A percentile compares a stretch with the other conserved stretches of the same genome.
Conservation (phyloP, 2,329 filamentous ascomycete species). For the Colletotrichum eleusines region DNA sequence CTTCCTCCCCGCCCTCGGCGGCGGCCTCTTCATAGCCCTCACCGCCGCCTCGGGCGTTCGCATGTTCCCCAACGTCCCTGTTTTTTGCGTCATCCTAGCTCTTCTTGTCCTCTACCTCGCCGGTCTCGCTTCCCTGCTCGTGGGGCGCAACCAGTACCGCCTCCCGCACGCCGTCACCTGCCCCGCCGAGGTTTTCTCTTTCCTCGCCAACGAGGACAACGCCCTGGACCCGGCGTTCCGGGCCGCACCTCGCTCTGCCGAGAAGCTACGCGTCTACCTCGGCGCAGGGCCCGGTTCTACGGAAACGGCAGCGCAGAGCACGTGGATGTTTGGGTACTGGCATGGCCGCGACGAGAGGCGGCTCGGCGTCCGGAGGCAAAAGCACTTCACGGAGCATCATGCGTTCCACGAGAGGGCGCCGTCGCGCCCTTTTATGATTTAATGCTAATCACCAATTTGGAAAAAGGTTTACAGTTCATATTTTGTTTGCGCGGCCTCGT, state of each 20-base stretch:
- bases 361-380: slow-evolving; percentile 54
- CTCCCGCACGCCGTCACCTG: slow-evolving; percentile 81
- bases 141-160: slow-evolving; percentile 69
- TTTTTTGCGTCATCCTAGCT: slow-evolving; percentile 78
- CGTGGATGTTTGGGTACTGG: slow-evolving; percentile 64
- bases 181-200: slow-evolving; percentile 82
- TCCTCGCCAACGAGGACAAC: slow-evolving; percentile 79
- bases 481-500: neutral
- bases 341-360: slow-evolving; percentile 48
- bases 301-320: slow-evolving; percentile 57
- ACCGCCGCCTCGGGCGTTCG: slow-evolving; percentile 64
- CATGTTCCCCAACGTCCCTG: slow-evolving; percentile 80
- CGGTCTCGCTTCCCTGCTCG: slow-evolving; percentile 72
- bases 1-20: slow-evolving; percentile 74
- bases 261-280: slow-evolving; percentile 67
- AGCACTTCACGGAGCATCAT: slow-evolving; percentile 57
- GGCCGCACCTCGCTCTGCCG: slow-evolving; percentile 73
- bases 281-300: slow-evolving; percentile 60
- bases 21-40: slow-evolving; percentile 80
- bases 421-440: slow-evolving; percentile 23
- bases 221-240: slow-evolving; percentile 80
- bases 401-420: slow-evolving; percentile 26
- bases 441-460: neutral
- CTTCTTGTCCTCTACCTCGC: slow-evolving; percentile 78
- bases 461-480: neutral